Evolutionary conservation across 1,284 basidiomycete genomes (phyloP).

Genomic region (Somion occarium): DNA sequence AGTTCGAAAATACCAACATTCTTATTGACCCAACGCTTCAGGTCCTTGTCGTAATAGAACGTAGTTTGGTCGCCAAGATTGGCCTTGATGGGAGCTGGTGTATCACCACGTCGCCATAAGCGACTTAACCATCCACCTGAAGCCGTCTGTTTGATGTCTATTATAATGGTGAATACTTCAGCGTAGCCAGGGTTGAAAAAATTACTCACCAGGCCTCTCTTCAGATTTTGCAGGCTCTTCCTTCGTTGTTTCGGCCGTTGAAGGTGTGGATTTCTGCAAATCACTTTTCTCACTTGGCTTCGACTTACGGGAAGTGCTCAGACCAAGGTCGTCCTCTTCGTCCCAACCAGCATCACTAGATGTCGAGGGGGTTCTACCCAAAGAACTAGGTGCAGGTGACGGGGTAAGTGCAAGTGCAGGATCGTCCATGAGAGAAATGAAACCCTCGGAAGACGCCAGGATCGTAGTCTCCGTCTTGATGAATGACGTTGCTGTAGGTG

Average conservation of each 20-base stretch:
- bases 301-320: conserved; percentile 64
- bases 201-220: background rate
- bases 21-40: conserved; percentile 96
- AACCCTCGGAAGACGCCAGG: conserved; percentile 50
- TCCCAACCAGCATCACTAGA: conserved; percentile 33
- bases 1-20: conserved; percentile 54
- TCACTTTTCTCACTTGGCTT: conserved; percentile 12
- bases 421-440: conserved; percentile 85
- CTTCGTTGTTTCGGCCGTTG: background rate
- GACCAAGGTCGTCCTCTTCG: conserved; percentile 83
- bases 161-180: conserved; percentile 4
- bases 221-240: conserved; percentile 13
- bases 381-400: conserved; percentile 21
- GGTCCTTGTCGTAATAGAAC: conserved; percentile 93
- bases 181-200: background rate
- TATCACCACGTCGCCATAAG: conserved; percentile 57
- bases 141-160: conserved; percentile 30
- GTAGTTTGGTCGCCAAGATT: conserved; percentile 90
- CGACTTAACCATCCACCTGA: conserved; percentile 77
- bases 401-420: conserved; percentile 42
- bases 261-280: conserved; percentile 10
- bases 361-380: conserved; percentile 17
- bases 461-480: conserved; percentile 40
- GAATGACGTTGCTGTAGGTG: conserved; percentile 68
- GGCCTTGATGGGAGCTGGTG: conserved; percentile 74